Evolutionary conservation across 768 basidiomycete species (phyloP).

Genomic region (Boletus insuetus): DNA sequence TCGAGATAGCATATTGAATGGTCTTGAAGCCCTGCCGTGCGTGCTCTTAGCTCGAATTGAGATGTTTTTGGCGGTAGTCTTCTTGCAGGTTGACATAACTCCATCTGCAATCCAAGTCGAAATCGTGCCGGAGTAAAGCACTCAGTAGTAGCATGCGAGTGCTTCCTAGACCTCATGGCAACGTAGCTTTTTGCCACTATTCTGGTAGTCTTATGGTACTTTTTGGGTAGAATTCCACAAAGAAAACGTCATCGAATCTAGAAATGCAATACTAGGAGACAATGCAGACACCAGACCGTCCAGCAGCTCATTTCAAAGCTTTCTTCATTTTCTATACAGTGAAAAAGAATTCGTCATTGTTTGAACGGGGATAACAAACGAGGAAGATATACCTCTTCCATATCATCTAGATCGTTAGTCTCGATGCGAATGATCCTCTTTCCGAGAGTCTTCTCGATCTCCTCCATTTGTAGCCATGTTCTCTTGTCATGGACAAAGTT

Average conservation of each 20-base stretch:
- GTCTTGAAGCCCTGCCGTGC: no score
- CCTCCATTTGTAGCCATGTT: constrained; percentile 88
- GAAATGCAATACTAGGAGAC: not conserved
- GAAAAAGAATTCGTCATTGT: not conserved
- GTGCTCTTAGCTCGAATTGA: no score
- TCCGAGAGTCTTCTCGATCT: constrained; percentile 77
- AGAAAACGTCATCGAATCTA: not conserved
- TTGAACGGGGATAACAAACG: not conserved
- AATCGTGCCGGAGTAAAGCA: no score
- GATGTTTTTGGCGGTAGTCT: no score
- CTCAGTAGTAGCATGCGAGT: no score
- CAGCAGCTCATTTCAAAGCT: constrained; percentile 54
- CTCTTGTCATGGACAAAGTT: constrained; percentile 93
- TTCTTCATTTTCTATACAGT: constrained; percentile 73
- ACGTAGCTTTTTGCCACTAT: not conserved
- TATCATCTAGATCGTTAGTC: constrained; percentile 86
- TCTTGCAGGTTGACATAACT: no score
- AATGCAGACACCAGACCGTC: constrained; percentile 34
- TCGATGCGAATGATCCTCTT: constrained; percentile 82
- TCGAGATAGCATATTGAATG: no score
- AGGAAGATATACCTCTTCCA: constrained; percentile 74
- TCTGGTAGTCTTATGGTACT: not conserved
- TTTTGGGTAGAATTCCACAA: not conserved
- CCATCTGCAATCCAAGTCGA: no score
- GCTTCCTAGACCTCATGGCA: not conserved